Percentiles rank a stretch among this genome's conserved stretches.
Conservation (phyloP, 768 basidiomycete genomes). For the Podaxis sp. region DNA sequence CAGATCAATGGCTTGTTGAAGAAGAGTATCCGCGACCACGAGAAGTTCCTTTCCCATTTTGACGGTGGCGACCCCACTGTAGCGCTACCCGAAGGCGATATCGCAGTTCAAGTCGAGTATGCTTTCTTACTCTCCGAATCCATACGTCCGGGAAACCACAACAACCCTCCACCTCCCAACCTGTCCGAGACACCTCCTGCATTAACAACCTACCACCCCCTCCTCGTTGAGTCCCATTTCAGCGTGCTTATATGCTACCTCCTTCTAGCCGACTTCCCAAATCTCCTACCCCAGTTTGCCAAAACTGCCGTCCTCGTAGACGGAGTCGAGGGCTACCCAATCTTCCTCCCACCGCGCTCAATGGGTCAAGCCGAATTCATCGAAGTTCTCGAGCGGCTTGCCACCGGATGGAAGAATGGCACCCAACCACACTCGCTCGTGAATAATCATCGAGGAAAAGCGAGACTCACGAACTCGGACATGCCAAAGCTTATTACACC, state of each 20-base stretch:
- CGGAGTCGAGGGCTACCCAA: slow-evolving; percentile 83
- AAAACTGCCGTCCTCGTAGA: slow-evolving; percentile 71
- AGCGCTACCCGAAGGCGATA: slow-evolving; percentile 35
- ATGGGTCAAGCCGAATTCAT: slow-evolving; percentile 91
- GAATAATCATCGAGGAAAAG: slow-evolving; percentile 35
- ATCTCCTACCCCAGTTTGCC: slow-evolving; percentile 62
- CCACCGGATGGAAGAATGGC: slow-evolving; percentile 72
- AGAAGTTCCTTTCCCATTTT: slow-evolving; percentile 81
- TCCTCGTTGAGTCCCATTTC: slow-evolving; percentile 86
- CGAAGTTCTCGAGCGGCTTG: slow-evolving; percentile 81
- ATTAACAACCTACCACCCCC: slow-evolving; percentile 89
- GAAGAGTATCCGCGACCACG: slow-evolving; percentile 83
- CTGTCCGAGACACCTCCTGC: slow-evolving; percentile 49
- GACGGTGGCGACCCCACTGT: slow-evolving; percentile 61
- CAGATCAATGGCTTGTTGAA: slow-evolving; percentile 58
- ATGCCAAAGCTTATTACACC: slow-evolving; percentile 29
- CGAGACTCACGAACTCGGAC: slow-evolving; percentile 38
- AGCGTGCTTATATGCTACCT: slow-evolving; percentile 73
- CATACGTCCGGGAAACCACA: slow-evolving; percentile 60
- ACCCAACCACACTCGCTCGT: slow-evolving; percentile 53
- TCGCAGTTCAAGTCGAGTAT: slow-evolving; percentile 58
- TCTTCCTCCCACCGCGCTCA: slow-evolving; percentile 84
- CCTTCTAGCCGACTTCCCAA: slow-evolving; percentile 74
- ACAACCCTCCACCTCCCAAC: slow-evolving; percentile 29
- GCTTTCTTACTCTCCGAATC: slow-evolving; percentile 72